phyloP scores from a whole-genome alignment of 306 rosid genomes.

The Prunus mume region DNA sequence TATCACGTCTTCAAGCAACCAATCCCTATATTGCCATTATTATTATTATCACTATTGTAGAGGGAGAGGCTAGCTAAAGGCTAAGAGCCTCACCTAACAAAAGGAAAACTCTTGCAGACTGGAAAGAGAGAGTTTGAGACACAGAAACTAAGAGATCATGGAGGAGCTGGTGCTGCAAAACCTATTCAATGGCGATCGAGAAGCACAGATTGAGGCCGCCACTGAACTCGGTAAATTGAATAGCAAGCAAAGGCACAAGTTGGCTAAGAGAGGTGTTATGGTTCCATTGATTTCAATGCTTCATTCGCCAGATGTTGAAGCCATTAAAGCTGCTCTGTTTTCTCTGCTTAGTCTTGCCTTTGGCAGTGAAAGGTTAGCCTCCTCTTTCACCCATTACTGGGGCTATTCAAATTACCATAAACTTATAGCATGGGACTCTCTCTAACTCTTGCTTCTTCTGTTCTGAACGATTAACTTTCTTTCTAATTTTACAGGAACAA shows the following conservation, averaged over 20 bases:
- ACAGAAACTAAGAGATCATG: slow-evolving; percentile 38
- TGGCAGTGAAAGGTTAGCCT: slow-evolving; percentile 77
- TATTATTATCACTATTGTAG: neutral
- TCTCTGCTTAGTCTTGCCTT: slow-evolving; percentile 75
- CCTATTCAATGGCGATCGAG: slow-evolving; percentile 48
- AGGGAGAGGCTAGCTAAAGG: slow-evolving; percentile 13
- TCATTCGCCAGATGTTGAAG: slow-evolving; percentile 48
- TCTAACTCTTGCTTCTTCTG: too few species aligned
- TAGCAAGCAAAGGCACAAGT: slow-evolving; percentile 53
- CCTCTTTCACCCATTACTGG: too few species aligned
- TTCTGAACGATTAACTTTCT: slow-evolving; percentile 18
- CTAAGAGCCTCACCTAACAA: neutral
- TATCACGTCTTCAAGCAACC: slow-evolving; percentile 72
- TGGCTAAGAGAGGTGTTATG: slow-evolving; percentile 55
- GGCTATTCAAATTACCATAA: neutral
- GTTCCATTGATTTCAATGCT: slow-evolving; percentile 74
- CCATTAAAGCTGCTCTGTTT: slow-evolving; percentile 63
- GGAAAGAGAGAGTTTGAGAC: neutral
- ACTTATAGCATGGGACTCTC: too few species aligned
- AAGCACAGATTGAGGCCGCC: slow-evolving; percentile 60
- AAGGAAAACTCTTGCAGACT: neutral
- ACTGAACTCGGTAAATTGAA: slow-evolving; percentile 45
- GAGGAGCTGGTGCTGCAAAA: slow-evolving; percentile 49
- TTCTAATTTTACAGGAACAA: slow-evolving; percentile 51
- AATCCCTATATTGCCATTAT: slow-evolving; percentile 39